These are phyloP conservation scores for Claviceps citrina DNA, from an alignment of 2,329 filamentous ascomycete genomes.

Conservation along the genomic window DNA sequence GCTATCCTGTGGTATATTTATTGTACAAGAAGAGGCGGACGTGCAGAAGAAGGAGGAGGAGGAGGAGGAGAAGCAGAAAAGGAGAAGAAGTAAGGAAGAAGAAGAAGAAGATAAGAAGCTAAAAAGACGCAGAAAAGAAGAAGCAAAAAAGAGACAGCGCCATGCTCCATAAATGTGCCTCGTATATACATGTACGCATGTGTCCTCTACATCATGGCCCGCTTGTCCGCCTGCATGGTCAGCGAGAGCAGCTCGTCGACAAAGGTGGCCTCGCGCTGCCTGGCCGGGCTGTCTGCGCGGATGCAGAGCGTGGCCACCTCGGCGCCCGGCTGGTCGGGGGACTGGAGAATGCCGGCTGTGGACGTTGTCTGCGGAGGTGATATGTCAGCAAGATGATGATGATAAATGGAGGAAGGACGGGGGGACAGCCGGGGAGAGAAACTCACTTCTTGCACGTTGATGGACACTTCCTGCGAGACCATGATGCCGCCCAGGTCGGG, in stretches of 20 bases:
- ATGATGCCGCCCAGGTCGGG: conserved; percentile 39
- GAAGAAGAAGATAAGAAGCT: no score
- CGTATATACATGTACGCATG: not conserved
- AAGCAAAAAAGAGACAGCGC: no score
- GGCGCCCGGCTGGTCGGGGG: not conserved
- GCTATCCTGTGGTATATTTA: no score
- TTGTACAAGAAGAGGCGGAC: no score
- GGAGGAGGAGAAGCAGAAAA: no score
- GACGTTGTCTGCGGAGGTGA: not conserved
- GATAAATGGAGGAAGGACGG: no score
- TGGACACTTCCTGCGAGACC: conserved; percentile 45
- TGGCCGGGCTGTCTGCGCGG: not conserved
- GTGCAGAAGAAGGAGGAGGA: no score
- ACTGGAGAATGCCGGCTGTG: not conserved
- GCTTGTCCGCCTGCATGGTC: conserved; percentile 8
- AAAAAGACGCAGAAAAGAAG: no score
- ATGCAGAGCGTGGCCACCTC: not conserved
- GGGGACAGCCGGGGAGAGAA: no score
- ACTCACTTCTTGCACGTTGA: conserved; percentile 24
- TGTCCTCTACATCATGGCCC: conserved; percentile 1
- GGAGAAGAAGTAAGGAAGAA: no score
- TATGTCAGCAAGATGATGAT: not conserved
- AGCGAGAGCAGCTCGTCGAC: conserved; percentile 11
- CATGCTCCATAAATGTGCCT: no score
- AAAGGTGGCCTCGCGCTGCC: conserved; percentile 6